Evolutionary conservation across 1,284 basidiomycete species (phyloP).

Genomic region (Tranzscheliella williamsii): DNA sequence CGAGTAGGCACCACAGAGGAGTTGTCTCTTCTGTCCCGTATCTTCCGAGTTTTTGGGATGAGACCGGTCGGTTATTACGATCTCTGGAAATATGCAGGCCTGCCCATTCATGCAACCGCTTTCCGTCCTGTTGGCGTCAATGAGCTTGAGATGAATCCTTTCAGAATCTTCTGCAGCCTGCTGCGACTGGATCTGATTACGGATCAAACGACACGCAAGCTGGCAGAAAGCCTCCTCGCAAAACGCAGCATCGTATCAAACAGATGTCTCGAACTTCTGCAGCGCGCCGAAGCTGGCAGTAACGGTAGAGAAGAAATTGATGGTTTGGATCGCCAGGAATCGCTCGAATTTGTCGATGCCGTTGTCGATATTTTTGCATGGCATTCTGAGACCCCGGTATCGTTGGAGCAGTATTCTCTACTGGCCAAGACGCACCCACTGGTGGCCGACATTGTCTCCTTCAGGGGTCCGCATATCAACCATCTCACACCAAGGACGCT

Average conservation of each 20-base stretch:
- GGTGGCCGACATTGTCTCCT: slow-evolving; percentile 63
- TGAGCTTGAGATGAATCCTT: slow-evolving; percentile 61
- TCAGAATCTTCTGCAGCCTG: slow-evolving; percentile 63
- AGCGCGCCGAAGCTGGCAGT: slow-evolving; percentile 55
- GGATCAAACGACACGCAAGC: slow-evolving; percentile 44
- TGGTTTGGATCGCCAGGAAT: slow-evolving; percentile 1
- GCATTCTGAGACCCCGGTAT: slow-evolving; percentile 61
- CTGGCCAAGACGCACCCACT: slow-evolving; percentile 60
- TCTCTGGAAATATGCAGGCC: slow-evolving; percentile 58
- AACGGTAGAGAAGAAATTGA: neutral
- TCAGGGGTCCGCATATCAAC: slow-evolving; percentile 64
- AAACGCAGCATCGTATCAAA: slow-evolving; percentile 61
- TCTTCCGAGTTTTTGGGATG: slow-evolving; percentile 63
- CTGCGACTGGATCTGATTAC: slow-evolving; percentile 61
- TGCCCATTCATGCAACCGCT: slow-evolving; percentile 64
- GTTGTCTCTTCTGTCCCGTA: slow-evolving; percentile 60
- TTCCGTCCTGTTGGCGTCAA: slow-evolving; percentile 60
- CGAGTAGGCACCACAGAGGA: slow-evolving; percentile 62
- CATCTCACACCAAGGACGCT: slow-evolving; percentile 63
- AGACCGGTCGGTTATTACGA: slow-evolving; percentile 63
- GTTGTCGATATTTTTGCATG: slow-evolving; percentile 63
- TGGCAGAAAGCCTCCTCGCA: slow-evolving; percentile 53
- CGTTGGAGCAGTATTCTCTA: slow-evolving; percentile 53
- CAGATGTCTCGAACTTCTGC: slow-evolving; percentile 51
- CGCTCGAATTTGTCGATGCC: slow-evolving; percentile 55